Evolutionary conservation across 768 basidiomycete genomes (phyloP), one percentile per base, ranked within the genome.

Genomic region (Calocera viscosa): DNA sequence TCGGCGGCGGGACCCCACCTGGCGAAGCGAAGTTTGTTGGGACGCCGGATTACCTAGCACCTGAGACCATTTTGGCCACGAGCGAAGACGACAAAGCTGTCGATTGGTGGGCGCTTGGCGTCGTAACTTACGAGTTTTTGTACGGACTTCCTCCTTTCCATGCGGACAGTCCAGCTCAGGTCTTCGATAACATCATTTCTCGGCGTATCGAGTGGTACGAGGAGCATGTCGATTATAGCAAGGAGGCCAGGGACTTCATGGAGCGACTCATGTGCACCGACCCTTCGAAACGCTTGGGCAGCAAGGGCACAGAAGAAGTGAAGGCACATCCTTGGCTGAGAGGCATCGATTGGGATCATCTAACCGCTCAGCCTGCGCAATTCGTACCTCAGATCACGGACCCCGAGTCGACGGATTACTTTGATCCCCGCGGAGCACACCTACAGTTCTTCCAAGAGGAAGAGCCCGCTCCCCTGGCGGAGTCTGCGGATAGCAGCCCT

Each of bases 91-190:
- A 98, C 76, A 89, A 86, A 33, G 86, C 88, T 8, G 96, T 99
- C 70, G 96, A 99, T 78, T 99, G 96, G 94, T 99, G 96, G 96
- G 95, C 96, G 12, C 82, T 99, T 32, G 96, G 96, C 68, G 93
- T 97, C 47, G 94, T 99, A 74, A 91, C 92, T 33, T 98, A 99
- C 75, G 96, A 99, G 79, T 97, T 99, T 77, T 77, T 98, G 38
- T 98, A 94, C 70, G 94, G 96, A 2, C 85, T 94, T 35, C 96
- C 96, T 30, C 96, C 96, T 1, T 99, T 99, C 82, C 93, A 98
- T 73, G 95, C 91, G 63, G 94, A 97, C 68, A 90, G 91, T 8
- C 95, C 96, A 0, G 94, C 96, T 75, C 91, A 90, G 77, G 94
- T 99, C 2, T 98, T 99, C 72, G 94, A 96, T 78, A 98, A 98